Base-by-base conservation (phyloP, 371 early-diverging fungal species). In the Actinomortierella ambigua region DNA sequence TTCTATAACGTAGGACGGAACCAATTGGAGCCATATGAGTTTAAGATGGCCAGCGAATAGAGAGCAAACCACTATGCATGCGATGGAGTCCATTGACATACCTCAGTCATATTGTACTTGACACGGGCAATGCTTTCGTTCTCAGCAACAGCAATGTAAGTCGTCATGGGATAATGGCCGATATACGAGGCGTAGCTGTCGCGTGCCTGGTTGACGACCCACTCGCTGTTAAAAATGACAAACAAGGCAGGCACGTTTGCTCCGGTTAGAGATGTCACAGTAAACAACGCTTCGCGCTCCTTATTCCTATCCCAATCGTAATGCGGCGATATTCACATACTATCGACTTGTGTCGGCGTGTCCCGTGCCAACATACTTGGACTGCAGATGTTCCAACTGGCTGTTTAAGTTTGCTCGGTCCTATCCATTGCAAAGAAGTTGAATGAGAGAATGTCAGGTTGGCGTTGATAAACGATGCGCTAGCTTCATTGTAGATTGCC, bases 301-400 rank as follows among this genome's bases (percentile, higher is more conserved):
- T n/a, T n/a, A n/a, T n/a, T n/a, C n/a, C n/a, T n/a, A n/a, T n/a
- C n/a, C n/a, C n/a, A n/a, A n/a, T n/a, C n/a, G 34, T 22, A n/a
- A 57, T 23, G 40, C n/a, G 26, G 39, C 24, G 48, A 26, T 20
- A 24, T 0, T 17, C 41, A 54, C 28, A 24, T 15, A 93, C 93
- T 85, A 85, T 81, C 91, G 91, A 59, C 84, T 89, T 29, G 94
- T 95, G 67, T 94, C 95, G n/a, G 95, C 94, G 69, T 95, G 93
- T 51, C 95, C 95, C 27, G 94, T 94, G 27, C 95, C 95, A 44
- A 92, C 89, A 75, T 92, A 92, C 77, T 91, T 92, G 39, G 93
- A 90, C 82, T 93, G 93, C 55, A 93, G 81, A 73, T 93, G 92
- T 65, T 92, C 92, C 48, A 93, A 83, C 61, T 93, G 93, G 76